phyloP scores from a whole-genome alignment of 371 early-diverging fungal species.

The Apophysomyces ossiformis region DNA sequence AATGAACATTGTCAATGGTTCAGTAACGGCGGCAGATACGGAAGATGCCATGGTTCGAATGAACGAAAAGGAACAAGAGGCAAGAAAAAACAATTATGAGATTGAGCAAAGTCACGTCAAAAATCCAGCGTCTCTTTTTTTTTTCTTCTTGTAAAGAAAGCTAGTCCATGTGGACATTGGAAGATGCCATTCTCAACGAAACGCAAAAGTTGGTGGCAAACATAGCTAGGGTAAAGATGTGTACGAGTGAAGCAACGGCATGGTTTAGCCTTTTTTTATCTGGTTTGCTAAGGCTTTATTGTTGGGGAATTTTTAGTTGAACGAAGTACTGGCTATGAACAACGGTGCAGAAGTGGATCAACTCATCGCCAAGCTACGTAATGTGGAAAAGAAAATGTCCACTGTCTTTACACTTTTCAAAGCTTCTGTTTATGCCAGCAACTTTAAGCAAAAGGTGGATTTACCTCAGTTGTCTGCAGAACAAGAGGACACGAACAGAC shows the following conservation, averaged over 20 bases:
- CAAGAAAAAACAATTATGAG: background rate
- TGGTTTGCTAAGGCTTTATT: background rate
- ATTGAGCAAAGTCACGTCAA: conserved; percentile 1
- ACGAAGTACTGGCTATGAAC: conserved; percentile 34
- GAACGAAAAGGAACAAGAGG: background rate
- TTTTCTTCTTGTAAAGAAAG: conserved; percentile 2
- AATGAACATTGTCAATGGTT: conserved; percentile 81
- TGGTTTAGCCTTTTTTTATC: background rate
- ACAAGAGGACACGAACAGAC: conserved; percentile 33
- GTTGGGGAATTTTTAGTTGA: conserved; percentile 35
- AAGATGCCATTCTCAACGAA: conserved; percentile 48
- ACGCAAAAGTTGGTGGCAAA: conserved; percentile 36
- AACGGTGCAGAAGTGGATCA: conserved; percentile 41
- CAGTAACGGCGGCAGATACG: conserved; percentile 28
- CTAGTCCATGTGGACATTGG: conserved; percentile 35
- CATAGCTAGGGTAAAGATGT: conserved; percentile 33
- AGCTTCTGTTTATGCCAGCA: conserved; percentile 47
- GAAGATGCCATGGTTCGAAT: conserved; percentile 14
- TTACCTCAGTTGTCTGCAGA: background rate
- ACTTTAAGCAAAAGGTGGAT: conserved; percentile 13
- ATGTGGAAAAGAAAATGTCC: conserved; percentile 50
- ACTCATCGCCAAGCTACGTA: conserved; percentile 48
- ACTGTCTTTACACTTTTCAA: conserved; percentile 55
- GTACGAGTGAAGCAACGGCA: background rate
- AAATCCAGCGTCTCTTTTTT: background rate